Evolutionary conservation across 805 yeast genomes (phyloP), one percentile per base, ranked within the genome.

Genomic region (Pichia phayaonensis): DNA sequence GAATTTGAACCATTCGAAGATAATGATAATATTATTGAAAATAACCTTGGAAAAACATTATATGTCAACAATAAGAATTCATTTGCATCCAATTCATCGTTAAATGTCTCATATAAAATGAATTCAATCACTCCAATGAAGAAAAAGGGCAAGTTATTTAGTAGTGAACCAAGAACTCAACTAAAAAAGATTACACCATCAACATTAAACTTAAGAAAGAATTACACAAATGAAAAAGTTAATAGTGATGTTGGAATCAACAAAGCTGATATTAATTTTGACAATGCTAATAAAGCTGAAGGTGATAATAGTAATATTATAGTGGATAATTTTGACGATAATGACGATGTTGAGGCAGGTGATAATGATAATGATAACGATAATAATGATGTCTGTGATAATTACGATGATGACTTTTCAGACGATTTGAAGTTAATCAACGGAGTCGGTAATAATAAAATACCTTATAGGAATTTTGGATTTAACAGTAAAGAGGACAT

Each of bases 21-120:
- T 44, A 18, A n/a, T 16, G 39, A 42, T 18, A 36, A 24, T 11
- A 55, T 13, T 13, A 29, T 29, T 15, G n/a, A 12, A 13, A 29
- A 29, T 13, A 29, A 29, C n/a, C 7, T 29, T 29, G 34, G 56
- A 40, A 43, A 26, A 5, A 43, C 31, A 24, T 21, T 46, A 23
- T 42, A 47, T 24, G 22, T 20, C 18, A 23, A 40, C 4, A 38
- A 40, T 2, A 47, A 46, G 27, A 45, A 42, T 22, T 40, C 31
- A 22, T 49, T 42, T 36, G 18, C 56, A 13, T 55, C 58, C 8
- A 50, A 52, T 8, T 58, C 55, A 41, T 64, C 68, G 18, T 42
- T 63, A 38, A 61, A 65, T 49, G 66, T 58, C 7, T 61, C 68
- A 4, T 65, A 60, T 46, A 58, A 62, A 22, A 59, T 65, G 56